Base-by-base conservation (phyloP, 2,329 filamentous ascomycete genomes). In the Cercospora sp. region DNA sequence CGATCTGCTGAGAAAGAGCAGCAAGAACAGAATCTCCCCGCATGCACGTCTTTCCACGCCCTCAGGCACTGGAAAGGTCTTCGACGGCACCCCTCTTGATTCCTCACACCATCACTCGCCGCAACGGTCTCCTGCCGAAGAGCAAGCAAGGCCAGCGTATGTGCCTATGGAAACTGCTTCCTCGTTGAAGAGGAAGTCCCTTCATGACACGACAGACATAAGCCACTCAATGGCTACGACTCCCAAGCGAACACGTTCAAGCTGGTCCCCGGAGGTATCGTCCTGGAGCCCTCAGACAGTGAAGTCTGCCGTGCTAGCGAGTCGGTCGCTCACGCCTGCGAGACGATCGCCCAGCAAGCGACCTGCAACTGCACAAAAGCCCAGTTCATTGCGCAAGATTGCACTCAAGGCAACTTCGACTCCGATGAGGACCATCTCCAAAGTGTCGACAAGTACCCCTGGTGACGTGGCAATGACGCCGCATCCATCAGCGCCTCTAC, bases 401-500 rank as follows among this genome's bases (percentile, higher is more conserved):
- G 73, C 74, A 28, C 57, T 77, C 51, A 72, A 73, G 65, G 71
- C 72, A 45, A 61, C 65, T 31, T 40, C 65, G 2, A 77, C 75
- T 9, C 76, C 77, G 3, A 72, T 75, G n/a, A 76, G 75, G 68
- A 74, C 75, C 8, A 75, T 76, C 13, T 63, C 76, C 40, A 75
- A 74, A 60, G 71, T 71, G 5, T 62, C 74, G 5, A 70, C 67
- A 8, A 72, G 72, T 61, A 77, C 75, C 31, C 76, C 76, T 4
- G 71, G 68, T 6, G 66, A 72, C 55, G 73, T 69, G 2, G 73
- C 77, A 5, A 77, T 79, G 75, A 80, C 78, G 2, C 78, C 78
- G 28, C 78, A 80, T 60, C 78, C 78, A 16, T 57, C 69, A 33
- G 75, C 75, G 10, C 78, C 78, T 2, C 68, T 80, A 13, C 71